Evolutionary conservation across 2,329 filamentous ascomycete species (phyloP).

Genomic region (Colletotrichum sp.): DNA sequence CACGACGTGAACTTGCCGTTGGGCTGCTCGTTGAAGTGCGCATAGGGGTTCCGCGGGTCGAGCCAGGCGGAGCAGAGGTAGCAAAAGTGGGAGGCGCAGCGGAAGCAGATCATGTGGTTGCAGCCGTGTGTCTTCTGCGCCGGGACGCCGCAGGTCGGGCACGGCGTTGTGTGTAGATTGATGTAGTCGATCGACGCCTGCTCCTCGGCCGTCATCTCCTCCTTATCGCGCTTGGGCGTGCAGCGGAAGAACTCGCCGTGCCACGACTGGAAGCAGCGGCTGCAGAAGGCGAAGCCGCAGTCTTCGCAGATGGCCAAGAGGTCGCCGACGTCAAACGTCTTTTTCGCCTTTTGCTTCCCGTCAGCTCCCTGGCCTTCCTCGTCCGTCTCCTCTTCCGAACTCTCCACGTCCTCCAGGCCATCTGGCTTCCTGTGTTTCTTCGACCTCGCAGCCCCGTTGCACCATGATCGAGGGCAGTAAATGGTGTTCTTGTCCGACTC

Average conservation of each 20-base stretch:
- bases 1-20: slow-evolving; percentile 65
- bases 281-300: slow-evolving; percentile 89
- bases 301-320: slow-evolving; percentile 86
- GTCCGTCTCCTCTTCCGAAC: slow-evolving; percentile 55
- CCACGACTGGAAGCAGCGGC: slow-evolving; percentile 76
- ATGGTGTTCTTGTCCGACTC: slow-evolving; percentile 91
- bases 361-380: slow-evolving; percentile 34
- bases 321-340: slow-evolving; percentile 55
- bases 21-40: slow-evolving; percentile 79
- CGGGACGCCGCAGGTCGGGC: slow-evolving; percentile 84
- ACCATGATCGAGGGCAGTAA: slow-evolving; percentile 93
- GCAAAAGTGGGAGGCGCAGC: slow-evolving; percentile 92
- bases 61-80: slow-evolving; percentile 94
- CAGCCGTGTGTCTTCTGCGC: slow-evolving; percentile 93
- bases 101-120: slow-evolving; percentile 95
- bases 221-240: slow-evolving; percentile 67
- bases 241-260: slow-evolving; percentile 84
- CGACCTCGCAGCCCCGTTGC: slow-evolving; percentile 83
- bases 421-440: slow-evolving; percentile 74
- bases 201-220: slow-evolving; percentile 82
- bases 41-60: slow-evolving; percentile 79
- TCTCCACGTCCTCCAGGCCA: slow-evolving; percentile 66
- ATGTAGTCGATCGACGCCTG: slow-evolving; percentile 88
- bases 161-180: slow-evolving; percentile 80
- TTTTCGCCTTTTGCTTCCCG: slow-evolving; percentile 25